Evolutionary conservation across 2,329 filamentous ascomycete species (phyloP).

Genomic region (Botrytis medusae): DNA sequence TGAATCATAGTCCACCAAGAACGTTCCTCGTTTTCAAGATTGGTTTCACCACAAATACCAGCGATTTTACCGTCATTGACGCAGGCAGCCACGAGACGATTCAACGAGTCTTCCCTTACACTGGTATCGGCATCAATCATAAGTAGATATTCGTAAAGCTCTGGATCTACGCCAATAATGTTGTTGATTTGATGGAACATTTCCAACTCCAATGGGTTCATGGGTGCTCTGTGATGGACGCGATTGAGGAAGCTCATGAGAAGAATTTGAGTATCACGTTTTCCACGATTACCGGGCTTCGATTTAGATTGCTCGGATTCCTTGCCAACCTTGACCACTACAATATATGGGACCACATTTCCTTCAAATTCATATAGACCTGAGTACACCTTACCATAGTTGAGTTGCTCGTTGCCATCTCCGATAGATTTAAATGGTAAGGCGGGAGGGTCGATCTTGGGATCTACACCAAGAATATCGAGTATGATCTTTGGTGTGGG

Average conservation of each 20-base stretch:
- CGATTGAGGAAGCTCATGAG: conserved; percentile 98
- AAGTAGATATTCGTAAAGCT: conserved; percentile 93
- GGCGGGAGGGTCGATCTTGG: conserved; percentile 92
- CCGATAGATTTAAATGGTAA: conserved; percentile 94
- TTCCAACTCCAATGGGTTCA: conserved; percentile 94
- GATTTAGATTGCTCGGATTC: conserved; percentile 88
- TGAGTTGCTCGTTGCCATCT: conserved; percentile 84
- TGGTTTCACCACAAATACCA: conserved; percentile 96
- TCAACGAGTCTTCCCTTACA: conserved; percentile 88
- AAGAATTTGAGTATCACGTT: conserved; percentile 95
- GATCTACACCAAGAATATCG: conserved; percentile 94
- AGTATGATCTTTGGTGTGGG: conserved; percentile 97
- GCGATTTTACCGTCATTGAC: conserved; percentile 94
- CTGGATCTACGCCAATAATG: conserved; percentile 95
- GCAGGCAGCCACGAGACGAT: conserved; percentile 87
- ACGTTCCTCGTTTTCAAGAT: conserved; percentile 89
- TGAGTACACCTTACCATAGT: conserved; percentile 98
- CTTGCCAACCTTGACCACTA: conserved; percentile 96
- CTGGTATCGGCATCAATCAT: conserved; percentile 98
- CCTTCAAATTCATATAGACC: conserved; percentile 97
- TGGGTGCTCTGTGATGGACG: conserved; percentile 88
- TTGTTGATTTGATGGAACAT: conserved; percentile 99
- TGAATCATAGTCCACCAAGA: conserved; percentile 99
- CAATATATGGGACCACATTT: conserved; percentile 94
- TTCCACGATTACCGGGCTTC: conserved; percentile 96